Evolutionary conservation across 495 filamentous ascomycete genomes (phyloP).

Genomic region (Collariella sp.): DNA sequence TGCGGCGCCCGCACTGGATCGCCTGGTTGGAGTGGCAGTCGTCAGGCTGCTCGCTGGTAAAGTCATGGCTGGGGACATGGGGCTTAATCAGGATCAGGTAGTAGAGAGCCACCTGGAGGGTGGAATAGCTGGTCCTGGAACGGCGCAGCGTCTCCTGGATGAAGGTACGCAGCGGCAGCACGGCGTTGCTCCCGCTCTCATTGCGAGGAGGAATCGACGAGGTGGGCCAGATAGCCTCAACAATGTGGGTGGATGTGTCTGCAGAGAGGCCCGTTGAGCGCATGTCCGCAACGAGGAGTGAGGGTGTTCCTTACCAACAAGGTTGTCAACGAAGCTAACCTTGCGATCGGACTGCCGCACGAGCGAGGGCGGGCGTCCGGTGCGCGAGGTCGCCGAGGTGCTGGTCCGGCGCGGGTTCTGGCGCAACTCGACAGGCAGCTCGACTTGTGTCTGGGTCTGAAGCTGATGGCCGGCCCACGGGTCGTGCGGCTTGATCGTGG

Average conservation of each 20-base stretch:
- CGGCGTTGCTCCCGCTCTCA: constrained; percentile 53
- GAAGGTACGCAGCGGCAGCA: constrained; percentile 86
- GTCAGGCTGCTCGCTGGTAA: constrained; percentile 79
- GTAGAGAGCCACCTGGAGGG: constrained; percentile 91
- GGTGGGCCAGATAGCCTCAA: constrained; percentile 94
- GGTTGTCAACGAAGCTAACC: constrained; percentile 90
- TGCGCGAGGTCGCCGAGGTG: constrained; percentile 41
- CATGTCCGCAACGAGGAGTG: constrained; percentile 13
- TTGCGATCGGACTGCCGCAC: constrained; percentile 90
- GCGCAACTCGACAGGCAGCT: constrained; percentile 58
- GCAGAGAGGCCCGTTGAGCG: constrained; percentile 22
- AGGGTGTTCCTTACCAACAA: constrained; percentile 76
- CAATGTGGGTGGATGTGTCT: constrained; percentile 97
- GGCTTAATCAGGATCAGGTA: constrained; percentile 91
- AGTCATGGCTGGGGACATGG: constrained; percentile 70
- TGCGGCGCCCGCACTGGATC: constrained; percentile 91
- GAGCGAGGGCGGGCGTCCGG: constrained; percentile 68
- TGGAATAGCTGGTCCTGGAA: constrained; percentile 94
- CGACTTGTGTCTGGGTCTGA: constrained; percentile 26
- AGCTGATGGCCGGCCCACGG: constrained; percentile 26
- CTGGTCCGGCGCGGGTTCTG: constrained; percentile 76
- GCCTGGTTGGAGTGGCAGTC: constrained; percentile 66
- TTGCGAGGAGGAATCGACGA: constrained; percentile 52
- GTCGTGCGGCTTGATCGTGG: constrained; percentile 18
- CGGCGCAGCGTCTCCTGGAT: constrained; percentile 94